Percentiles rank a stretch among this genome's conserved stretches.
Conservation (phyloP, 495 filamentous ascomycete species). For the Trichocladium uniseriatum region DNA sequence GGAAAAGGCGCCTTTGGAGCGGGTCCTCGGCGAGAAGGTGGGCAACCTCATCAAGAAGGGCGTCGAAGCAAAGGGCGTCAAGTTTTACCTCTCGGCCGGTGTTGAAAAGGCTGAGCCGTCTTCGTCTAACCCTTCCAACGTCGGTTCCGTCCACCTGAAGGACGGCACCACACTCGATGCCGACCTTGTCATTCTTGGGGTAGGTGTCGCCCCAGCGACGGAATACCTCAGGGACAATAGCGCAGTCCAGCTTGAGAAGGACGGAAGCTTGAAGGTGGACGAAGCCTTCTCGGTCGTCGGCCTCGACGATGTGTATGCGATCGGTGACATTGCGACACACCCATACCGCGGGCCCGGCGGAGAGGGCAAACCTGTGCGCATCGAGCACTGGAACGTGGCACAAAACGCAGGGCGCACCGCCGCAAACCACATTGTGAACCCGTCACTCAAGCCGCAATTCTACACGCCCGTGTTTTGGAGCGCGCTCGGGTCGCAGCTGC, state of each 20-base stretch:
- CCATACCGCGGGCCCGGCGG: constrained; percentile 89
- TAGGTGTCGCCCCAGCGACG: constrained; percentile 81
- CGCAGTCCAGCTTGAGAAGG: constrained; percentile 57
- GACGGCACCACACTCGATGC: constrained; percentile 76
- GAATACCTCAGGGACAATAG: constrained; percentile 70
- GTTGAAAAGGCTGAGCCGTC: constrained; percentile 77
- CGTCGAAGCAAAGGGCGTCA: constrained; percentile 77
- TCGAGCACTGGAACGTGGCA: constrained; percentile 98
- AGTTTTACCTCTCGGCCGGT: constrained; percentile 69
- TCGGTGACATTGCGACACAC: constrained; percentile 93
- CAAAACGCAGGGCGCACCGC: constrained; percentile 80
- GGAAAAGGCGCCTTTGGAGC: constrained; percentile 78
- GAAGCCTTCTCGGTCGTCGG: constrained; percentile 65
- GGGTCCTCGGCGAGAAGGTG: constrained; percentile 73
- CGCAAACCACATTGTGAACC: constrained; percentile 61
- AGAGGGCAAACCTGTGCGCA: constrained; percentile 54
- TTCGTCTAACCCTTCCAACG: constrained; percentile 49
- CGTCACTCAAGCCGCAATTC: constrained; percentile 47
- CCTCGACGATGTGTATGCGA: constrained; percentile 74
- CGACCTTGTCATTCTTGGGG: constrained; percentile 83
- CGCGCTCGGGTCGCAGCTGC: constrained; percentile 75
- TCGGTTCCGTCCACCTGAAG: constrained; percentile 76
- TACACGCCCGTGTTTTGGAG: constrained; percentile 98
- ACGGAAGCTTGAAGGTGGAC: constrained; percentile 72
- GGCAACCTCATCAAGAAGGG: constrained; percentile 68